Conservation (phyloP, 148 eudicot species). For the Cornus controversa region DNA sequence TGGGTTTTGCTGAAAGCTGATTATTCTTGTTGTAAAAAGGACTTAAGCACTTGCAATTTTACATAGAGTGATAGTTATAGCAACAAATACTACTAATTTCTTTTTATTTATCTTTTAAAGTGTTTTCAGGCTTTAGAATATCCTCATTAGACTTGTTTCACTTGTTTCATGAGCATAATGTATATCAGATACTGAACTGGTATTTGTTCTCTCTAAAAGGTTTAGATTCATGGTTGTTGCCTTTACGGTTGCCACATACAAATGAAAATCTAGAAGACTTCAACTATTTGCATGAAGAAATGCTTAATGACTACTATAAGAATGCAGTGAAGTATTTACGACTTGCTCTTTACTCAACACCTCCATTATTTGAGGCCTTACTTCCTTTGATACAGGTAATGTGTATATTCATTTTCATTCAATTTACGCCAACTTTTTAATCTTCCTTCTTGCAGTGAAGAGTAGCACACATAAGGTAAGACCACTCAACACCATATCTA, state of each 20-base stretch:
- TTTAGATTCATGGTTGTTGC: constrained; percentile 60
- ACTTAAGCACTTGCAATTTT: not conserved
- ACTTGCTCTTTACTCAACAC: constrained; percentile 56
- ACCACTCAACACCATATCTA: not conserved
- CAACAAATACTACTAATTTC: not conserved
- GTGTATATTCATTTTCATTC: constrained; percentile 3
- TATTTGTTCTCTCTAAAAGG: constrained; percentile 32
- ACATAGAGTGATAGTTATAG: not conserved
- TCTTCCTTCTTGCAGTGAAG: not conserved
- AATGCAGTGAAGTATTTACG: constrained; percentile 60
- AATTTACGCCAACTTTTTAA: not conserved
- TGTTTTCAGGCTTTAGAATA: not conserved
- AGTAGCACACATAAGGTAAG: not conserved
- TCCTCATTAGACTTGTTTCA: not conserved
- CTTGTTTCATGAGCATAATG: constrained; percentile 1
- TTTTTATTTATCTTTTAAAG: not conserved
- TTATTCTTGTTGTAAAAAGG: not conserved
- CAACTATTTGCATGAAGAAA: constrained; percentile 31
- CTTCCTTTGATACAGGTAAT: constrained; percentile 76
- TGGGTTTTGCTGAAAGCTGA: not conserved
- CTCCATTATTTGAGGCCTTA: constrained; percentile 69
- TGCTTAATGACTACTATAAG: constrained; percentile 44
- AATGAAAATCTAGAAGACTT: constrained; percentile 44
- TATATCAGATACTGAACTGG: not conserved
- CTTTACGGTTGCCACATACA: constrained; percentile 42